Percentiles rank a stretch among this genome's conserved stretches.
Conservation (phyloP, 495 filamentous ascomycete species). For the Penicillium pulvis region DNA sequence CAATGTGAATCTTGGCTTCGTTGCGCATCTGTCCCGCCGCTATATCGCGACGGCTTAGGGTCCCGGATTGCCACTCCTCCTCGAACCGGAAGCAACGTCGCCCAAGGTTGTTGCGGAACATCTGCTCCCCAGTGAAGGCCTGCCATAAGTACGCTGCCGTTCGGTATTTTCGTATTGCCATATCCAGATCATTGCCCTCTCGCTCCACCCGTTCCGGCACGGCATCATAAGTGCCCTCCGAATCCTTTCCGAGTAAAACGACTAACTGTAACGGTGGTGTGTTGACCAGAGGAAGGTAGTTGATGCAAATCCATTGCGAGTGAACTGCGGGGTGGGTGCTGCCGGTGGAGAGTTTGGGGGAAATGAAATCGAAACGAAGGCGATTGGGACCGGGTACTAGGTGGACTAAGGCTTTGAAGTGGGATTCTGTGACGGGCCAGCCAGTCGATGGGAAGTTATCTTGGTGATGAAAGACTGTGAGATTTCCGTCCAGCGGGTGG, state of each 20-base stretch:
- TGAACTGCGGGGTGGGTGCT: slow-evolving; percentile 70
- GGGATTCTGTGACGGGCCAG: slow-evolving; percentile 84
- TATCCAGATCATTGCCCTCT: slow-evolving; percentile 79
- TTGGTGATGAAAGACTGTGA: slow-evolving; percentile 80
- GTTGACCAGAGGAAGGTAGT: slow-evolving; percentile 77
- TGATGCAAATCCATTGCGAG: slow-evolving; percentile 75
- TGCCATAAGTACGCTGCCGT: slow-evolving; percentile 96
- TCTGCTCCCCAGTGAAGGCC: slow-evolving; percentile 91
- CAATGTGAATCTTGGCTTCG: slow-evolving; percentile 83
- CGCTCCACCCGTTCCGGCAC: slow-evolving; percentile 70
- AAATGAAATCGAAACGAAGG: slow-evolving; percentile 81
- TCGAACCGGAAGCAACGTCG: slow-evolving; percentile 85
- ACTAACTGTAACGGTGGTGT: slow-evolving; percentile 82
- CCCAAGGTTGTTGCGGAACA: slow-evolving; percentile 83
- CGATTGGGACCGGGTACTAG: slow-evolving; percentile 86
- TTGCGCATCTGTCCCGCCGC: slow-evolving; percentile 74
- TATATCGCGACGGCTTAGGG: slow-evolving; percentile 69
- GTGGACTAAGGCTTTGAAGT: slow-evolving; percentile 88
- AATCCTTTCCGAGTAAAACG: slow-evolving; percentile 83
- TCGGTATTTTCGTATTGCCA: slow-evolving; percentile 80
- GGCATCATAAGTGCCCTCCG: slow-evolving; percentile 82
- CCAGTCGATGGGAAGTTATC: slow-evolving; percentile 76
- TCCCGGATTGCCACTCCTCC: slow-evolving; percentile 87
- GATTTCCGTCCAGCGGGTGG: slow-evolving; percentile 71
- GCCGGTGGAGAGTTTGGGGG: slow-evolving; percentile 73